These are phyloP conservation scores for Pichia manshurica DNA, from an alignment of 805 yeast species.

Conservation along the genomic window DNA sequence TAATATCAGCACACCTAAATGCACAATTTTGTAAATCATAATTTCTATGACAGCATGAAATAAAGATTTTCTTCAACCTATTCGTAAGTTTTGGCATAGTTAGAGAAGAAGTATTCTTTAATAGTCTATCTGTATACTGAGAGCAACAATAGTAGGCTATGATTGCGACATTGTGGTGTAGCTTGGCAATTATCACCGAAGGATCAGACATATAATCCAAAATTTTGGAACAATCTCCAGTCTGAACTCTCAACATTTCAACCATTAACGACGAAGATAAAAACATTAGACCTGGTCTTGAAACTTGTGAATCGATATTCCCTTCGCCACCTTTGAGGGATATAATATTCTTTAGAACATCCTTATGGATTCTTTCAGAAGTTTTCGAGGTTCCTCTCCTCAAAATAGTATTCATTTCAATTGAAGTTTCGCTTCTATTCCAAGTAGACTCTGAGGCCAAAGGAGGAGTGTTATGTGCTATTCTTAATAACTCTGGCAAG, in stretches of 20 bases:
- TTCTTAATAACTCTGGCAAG: constrained; percentile 46
- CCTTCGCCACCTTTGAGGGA: constrained; percentile 38
- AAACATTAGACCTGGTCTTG: constrained; percentile 80
- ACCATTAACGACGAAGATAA: constrained; percentile 74
- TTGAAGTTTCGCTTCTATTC: constrained; percentile 82
- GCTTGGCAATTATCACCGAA: constrained; percentile 59
- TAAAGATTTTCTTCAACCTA: constrained; percentile 64
- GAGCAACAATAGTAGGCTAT: constrained; percentile 56
- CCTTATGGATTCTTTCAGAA: constrained; percentile 71
- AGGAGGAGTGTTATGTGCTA: constrained; percentile 86
- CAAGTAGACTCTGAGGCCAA: constrained; percentile 76
- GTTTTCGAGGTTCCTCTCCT: constrained; percentile 84
- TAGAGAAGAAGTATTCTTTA: constrained; percentile 51
- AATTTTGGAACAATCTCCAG: constrained; percentile 77
- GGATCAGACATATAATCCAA: constrained; percentile 84
- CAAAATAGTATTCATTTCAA: constrained; percentile 85
- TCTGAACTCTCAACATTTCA: constrained; percentile 70
- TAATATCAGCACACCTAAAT: constrained; percentile 62
- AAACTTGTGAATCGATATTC: constrained; percentile 40
- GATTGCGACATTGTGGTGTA: constrained; percentile 61
- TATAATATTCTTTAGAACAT: constrained; percentile 44
- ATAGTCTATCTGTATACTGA: constrained; percentile 49
- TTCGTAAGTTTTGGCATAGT: constrained; percentile 53
- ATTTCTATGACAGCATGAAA: constrained; percentile 73
- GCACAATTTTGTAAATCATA: constrained; percentile 74